Conservation (phyloP, 306 rosid species). For the Fagus crenata region DNA sequence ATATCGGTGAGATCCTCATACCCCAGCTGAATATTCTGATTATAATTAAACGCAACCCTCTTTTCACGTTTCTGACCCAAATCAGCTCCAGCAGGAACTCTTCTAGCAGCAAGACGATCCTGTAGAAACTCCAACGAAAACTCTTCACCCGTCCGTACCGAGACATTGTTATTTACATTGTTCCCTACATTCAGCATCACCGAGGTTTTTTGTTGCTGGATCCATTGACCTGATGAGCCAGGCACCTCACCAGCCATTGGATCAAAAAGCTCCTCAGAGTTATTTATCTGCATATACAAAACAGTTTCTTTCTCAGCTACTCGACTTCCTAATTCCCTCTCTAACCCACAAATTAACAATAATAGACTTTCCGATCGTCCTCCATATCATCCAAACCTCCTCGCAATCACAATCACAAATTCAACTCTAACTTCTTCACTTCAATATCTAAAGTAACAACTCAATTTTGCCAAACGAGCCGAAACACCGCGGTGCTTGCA, state of each 20-base stretch:
- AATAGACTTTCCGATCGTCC: constrained; percentile 6
- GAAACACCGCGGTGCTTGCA: constrained; percentile 1
- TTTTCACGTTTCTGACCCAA: constrained; percentile 28
- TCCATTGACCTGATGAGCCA: constrained; percentile 38
- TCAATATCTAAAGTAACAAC: constrained; percentile 14
- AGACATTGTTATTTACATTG: constrained; percentile 35
- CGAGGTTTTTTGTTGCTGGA: constrained; percentile 30
- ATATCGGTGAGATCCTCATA: constrained; percentile 52
- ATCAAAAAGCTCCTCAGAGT: constrained; percentile 39
- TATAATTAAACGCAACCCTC: constrained; percentile 33
- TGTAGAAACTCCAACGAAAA: constrained; percentile 41
- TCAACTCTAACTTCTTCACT: constrained; percentile 25
- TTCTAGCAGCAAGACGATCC: constrained; percentile 40
- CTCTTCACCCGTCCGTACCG: constrained; percentile 39
- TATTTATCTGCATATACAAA: constrained; percentile 43
- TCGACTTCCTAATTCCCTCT: constrained; percentile 34
- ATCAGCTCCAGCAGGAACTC: constrained; percentile 37
- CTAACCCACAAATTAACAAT: constrained; percentile 6
- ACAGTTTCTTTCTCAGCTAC: constrained; percentile 19
- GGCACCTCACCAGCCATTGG: constrained; percentile 39
- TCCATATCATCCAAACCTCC: constrained; percentile 10
- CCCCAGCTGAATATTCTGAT: constrained; percentile 43
- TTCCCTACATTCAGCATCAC: constrained; percentile 35
- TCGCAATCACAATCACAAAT: constrained; percentile 1
- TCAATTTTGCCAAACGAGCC: constrained; percentile 20